Evolutionary conservation across 129 eudicot species (phyloP).

Genomic region (Glebionis coronaria): DNA sequence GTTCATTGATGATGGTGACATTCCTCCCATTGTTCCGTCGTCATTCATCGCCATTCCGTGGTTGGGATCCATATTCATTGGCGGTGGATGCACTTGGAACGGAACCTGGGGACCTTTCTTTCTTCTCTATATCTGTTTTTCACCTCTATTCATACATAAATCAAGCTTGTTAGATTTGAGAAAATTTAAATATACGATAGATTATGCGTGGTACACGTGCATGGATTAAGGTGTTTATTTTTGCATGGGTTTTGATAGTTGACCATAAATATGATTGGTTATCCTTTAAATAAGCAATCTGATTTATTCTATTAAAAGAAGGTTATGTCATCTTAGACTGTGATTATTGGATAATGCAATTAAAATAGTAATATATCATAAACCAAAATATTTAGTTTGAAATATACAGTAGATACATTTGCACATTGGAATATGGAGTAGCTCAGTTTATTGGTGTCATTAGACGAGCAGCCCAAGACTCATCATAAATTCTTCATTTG

Average conservation of each 20-base stretch:
- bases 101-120: constrained; percentile 25
- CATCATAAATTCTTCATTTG: too few species aligned
- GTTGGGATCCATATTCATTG: constrained; percentile 19
- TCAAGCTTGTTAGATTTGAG: constrained; percentile 6
- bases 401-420: too few species aligned
- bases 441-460: too few species aligned
- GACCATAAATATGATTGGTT: constrained; percentile 10
- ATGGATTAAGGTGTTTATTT: neutral
- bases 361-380: too few species aligned
- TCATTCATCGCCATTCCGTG: constrained; percentile 29
- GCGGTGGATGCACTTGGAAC: constrained; percentile 26
- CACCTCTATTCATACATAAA: constrained; percentile 9
- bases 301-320: too few species aligned
- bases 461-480: too few species aligned
- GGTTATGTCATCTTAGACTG: too few species aligned
- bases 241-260: constrained; percentile 12
- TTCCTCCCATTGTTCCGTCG: constrained; percentile 25
- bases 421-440: too few species aligned
- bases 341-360: too few species aligned
- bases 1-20: constrained; percentile 19
- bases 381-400: too few species aligned
- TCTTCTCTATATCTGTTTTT: constrained; percentile 17
- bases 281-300: constrained; percentile 23
- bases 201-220: constrained; percentile 5
- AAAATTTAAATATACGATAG: neutral